Evolutionary conservation across 352 stramenopile genomes (phyloP), one percentile per base, ranked within the genome.

Genomic region (Phytophthora macrochlamydospora): DNA sequence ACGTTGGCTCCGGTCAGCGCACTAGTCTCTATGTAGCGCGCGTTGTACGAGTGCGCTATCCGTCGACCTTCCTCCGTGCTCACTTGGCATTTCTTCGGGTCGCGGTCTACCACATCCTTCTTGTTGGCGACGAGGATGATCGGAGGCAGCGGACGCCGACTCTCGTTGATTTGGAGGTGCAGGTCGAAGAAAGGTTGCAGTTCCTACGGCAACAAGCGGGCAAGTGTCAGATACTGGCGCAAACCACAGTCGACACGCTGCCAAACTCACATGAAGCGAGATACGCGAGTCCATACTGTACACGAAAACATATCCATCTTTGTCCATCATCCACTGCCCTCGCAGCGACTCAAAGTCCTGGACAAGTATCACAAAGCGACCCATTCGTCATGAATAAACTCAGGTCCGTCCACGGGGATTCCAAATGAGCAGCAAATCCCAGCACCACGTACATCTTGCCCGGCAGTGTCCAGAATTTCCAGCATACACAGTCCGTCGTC

Each of bases 121-220:
- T 97, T 97, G 75, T 97, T 97, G 52, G 87, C 89, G 32, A 97
- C 87, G 24, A 97, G 70, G 51, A 97, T 89, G 69, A 97, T 95
- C 29, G 89, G 89, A 32, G 88, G 86, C 43, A 92, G 65, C 29
- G 83, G 80, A 1, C 84, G 83, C 33, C 83, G 81, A 53, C 73
- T 94, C 63, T 93, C 89, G 74, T 95, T 95, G 71, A 97, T 95
- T 62, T 97, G 87, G 61, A 95, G 68, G 51, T 95, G 85, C 48
- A 97, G 63, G 60, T 93, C 87, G 58, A 95, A 95, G 62, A 97
- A 97, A 38, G 83, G 82, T 83, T 95, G 86, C 30, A 97, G 69
- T 62, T 97, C 89, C 75, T 93, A 50, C 7, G 56, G 2, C 38
- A 3, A 67, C 56, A 3, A 55, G 14, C 46, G n/a, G 59, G 11